Evolutionary conservation across 768 basidiomycete species (phyloP).

Genomic region (Aureoboletus auriporus): DNA sequence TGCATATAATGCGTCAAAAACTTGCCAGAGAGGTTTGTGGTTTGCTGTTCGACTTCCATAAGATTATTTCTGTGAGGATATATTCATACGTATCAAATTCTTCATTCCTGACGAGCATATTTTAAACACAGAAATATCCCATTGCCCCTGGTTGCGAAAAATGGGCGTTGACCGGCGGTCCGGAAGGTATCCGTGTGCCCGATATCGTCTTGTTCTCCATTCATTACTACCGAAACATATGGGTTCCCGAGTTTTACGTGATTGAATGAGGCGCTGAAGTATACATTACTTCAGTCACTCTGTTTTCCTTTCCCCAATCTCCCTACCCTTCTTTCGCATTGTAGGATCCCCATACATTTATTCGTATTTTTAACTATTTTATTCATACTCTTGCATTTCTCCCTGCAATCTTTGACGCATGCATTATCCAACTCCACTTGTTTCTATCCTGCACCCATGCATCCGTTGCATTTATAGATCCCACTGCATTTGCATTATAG

Average conservation of each 20-base stretch:
- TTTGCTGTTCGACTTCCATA: slow-evolving; percentile 8
- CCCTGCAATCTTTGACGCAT: too few species aligned
- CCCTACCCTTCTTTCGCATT: neutral
- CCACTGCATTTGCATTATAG: too few species aligned
- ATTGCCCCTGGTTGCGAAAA: slow-evolving; percentile 11
- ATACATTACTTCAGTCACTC: too few species aligned
- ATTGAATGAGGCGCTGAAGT: slow-evolving; percentile 11
- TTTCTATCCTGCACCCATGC: too few species aligned
- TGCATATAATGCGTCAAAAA: slow-evolving; percentile 17
- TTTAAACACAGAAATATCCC: slow-evolving; percentile 2
- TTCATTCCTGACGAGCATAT: neutral
- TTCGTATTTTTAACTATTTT: slow-evolving; percentile 1
- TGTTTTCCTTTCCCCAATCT: neutral
- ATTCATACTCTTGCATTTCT: neutral
- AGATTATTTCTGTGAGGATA: slow-evolving; percentile 6
- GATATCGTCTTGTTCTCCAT: slow-evolving; percentile 20
- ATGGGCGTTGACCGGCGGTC: slow-evolving; percentile 17
- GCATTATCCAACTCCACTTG: too few species aligned
- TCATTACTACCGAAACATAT: slow-evolving; percentile 26
- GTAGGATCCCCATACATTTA: neutral
- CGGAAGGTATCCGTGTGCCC: slow-evolving; percentile 11
- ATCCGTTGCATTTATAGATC: too few species aligned
- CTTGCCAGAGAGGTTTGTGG: slow-evolving; percentile 16
- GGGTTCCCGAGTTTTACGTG: slow-evolving; percentile 29
- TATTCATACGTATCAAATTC: neutral